phyloP scores from a whole-genome alignment of 805 yeast species.

The Metschnikowia gruessii region DNA sequence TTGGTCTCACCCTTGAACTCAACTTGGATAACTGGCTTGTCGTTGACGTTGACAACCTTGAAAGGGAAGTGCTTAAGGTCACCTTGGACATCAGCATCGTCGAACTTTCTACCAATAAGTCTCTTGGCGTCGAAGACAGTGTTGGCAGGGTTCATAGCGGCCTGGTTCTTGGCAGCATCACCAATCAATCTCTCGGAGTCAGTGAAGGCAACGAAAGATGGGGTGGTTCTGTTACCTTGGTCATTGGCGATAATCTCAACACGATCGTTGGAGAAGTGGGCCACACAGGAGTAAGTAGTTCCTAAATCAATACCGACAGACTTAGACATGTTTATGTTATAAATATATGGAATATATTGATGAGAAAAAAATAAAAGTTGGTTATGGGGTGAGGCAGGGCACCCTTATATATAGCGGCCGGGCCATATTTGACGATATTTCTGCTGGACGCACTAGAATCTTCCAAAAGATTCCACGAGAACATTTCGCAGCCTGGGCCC shows the following conservation, averaged over 20 bases:
- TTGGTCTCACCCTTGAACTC: slow-evolving; percentile 35
- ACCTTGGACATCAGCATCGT: slow-evolving; percentile 29
- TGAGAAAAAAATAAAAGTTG: slow-evolving; percentile 7
- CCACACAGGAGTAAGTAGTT: slow-evolving; percentile 35
- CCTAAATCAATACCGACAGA: slow-evolving; percentile 36
- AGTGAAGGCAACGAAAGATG: slow-evolving; percentile 34
- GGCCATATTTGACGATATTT: background rate
- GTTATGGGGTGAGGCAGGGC: background rate
- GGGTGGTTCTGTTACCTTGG: slow-evolving; percentile 36
- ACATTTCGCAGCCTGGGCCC: slow-evolving; percentile 10
- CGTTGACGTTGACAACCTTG: slow-evolving; percentile 30
- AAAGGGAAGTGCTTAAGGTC: slow-evolving; percentile 34
- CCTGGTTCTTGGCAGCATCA: slow-evolving; percentile 36
- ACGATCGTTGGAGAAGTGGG: slow-evolving; percentile 33
- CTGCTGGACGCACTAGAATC: slow-evolving; percentile 14
- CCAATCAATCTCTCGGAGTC: slow-evolving; percentile 34
- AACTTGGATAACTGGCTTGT: slow-evolving; percentile 31
- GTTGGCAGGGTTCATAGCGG: slow-evolving; percentile 35
- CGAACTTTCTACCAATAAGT: slow-evolving; percentile 31
- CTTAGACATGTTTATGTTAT: slow-evolving; percentile 24
- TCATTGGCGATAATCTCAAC: slow-evolving; percentile 34
- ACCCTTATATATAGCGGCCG: slow-evolving; percentile 6
- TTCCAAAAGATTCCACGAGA: slow-evolving; percentile 19
- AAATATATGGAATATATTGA: background rate
- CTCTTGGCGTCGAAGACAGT: slow-evolving; percentile 35